Conservation (phyloP, 164 flowering plant genomes). For the Chimonanthus praecox region DNA sequence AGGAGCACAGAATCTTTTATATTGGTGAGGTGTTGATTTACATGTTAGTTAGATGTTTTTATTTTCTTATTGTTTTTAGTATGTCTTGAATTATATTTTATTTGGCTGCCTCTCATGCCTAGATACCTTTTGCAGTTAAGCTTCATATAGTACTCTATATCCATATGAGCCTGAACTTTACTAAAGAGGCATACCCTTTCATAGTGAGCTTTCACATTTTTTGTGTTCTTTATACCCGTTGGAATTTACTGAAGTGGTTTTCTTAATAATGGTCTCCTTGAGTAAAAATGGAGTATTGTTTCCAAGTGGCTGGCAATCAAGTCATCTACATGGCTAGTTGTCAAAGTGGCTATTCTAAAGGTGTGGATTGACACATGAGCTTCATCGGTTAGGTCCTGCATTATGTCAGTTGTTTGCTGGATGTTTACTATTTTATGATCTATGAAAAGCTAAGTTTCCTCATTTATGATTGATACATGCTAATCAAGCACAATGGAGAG, state of each 20-base stretch:
- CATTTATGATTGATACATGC: too few species aligned
- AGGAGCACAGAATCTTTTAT: slow-evolving; percentile 52
- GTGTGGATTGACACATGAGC: neutral
- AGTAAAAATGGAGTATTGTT: neutral
- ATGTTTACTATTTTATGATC: too few species aligned
- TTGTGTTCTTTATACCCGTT: too few species aligned
- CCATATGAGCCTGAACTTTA: too few species aligned
- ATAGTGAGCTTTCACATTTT: too few species aligned
- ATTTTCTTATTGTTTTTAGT: too few species aligned
- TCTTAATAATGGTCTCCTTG: too few species aligned
- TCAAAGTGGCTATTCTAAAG: neutral
- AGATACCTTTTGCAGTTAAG: neutral
- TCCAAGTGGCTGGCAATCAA: neutral
- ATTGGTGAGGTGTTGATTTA: slow-evolving; percentile 44
- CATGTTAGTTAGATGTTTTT: neutral
- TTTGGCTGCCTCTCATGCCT: neutral
- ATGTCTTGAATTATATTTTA: neutral
- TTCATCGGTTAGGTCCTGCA: neutral
- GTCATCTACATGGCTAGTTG: neutral
- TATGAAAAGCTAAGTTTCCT: too few species aligned
- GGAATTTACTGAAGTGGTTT: too few species aligned
- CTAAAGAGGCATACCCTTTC: too few species aligned
- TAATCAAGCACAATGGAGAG: too few species aligned
- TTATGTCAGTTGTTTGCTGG: neutral
- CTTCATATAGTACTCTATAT: too few species aligned